These are phyloP conservation scores for Elaeis guineensis DNA, from an alignment of 176 grass and related monocot species.

Conservation along the genomic window DNA sequence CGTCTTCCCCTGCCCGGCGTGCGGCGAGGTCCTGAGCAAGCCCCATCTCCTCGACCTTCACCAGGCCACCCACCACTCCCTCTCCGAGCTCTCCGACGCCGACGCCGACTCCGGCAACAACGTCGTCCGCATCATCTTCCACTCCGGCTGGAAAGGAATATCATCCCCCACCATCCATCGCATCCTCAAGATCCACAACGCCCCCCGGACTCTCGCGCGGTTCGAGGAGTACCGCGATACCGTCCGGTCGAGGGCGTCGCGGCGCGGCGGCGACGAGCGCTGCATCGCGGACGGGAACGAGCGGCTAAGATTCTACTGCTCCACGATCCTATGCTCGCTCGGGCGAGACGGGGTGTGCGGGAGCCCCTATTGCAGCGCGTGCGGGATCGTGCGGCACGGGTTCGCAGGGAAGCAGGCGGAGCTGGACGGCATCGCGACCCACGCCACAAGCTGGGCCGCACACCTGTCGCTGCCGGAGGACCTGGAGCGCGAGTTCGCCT, in stretches of 20 bases:
- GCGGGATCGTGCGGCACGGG: constrained; percentile 58
- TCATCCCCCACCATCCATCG: constrained; percentile 23
- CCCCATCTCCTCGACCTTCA: constrained; percentile 74
- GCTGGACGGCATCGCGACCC: constrained; percentile 62
- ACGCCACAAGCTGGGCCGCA: constrained; percentile 50
- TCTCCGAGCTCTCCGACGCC: constrained; percentile 50
- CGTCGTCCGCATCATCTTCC: constrained; percentile 88
- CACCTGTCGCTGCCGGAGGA: constrained; percentile 56
- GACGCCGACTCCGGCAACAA: constrained; percentile 54
- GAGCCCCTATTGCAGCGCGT: constrained; percentile 67
- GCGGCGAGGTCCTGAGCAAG: constrained; percentile 60
- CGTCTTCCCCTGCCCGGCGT: constrained; percentile 62
- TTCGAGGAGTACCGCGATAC: constrained; percentile 84
- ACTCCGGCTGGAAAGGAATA: constrained; percentile 38
- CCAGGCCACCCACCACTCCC: constrained; percentile 62
- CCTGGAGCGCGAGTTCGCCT: constrained; percentile 68
- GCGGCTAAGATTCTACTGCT: constrained; percentile 83
- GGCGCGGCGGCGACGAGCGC: constrained; percentile 36
- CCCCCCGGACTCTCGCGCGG: constrained; percentile 36
- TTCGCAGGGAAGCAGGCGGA: constrained; percentile 78
- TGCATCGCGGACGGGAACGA: constrained; percentile 91
- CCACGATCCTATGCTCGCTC: constrained; percentile 59
- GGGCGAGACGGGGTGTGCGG: constrained; percentile 43
- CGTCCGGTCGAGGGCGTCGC: constrained; percentile 52
- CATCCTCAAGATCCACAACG: constrained; percentile 82